Evolutionary conservation across 108 stramenopile species (phyloP).

Genomic region (Nitzschia sp.): DNA sequence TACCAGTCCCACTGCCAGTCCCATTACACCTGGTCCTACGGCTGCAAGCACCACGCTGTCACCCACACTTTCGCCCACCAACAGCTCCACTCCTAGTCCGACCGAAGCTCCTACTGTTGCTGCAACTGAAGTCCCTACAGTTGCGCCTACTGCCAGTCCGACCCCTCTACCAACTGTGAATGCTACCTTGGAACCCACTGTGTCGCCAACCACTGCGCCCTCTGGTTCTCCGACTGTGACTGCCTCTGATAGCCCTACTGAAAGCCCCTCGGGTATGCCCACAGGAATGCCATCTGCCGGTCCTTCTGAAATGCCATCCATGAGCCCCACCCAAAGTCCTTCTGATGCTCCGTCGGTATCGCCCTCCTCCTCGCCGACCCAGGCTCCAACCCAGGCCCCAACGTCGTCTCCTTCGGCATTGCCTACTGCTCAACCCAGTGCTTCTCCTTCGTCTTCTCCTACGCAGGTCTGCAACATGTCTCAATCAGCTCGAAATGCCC

Average conservation of each 20-base stretch:
- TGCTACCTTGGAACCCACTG: not conserved
- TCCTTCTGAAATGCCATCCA: conserved; percentile 14
- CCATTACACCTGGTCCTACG: conserved; percentile 23
- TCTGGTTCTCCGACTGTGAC: conserved; percentile 1
- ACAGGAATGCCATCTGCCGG: conserved; percentile 21
- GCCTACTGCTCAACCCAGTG: conserved; percentile 12
- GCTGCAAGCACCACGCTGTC: not conserved
- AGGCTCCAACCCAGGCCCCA: conserved; percentile 11
- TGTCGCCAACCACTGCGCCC: not conserved
- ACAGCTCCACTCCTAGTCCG: conserved; percentile 8
- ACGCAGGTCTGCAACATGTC: conserved; percentile 44
- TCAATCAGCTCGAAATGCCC: conserved; percentile 19
- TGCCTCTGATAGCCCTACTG: not conserved
- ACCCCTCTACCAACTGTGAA: not conserved
- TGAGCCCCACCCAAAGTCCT: conserved; percentile 10
- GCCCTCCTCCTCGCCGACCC: conserved; percentile 6
- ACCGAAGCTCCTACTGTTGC: conserved; percentile 6
- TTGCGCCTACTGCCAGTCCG: conserved; percentile 6
- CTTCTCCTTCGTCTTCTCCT: conserved; percentile 22
- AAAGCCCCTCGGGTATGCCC: not conserved
- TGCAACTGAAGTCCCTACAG: conserved; percentile 3
- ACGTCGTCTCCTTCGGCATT: conserved; percentile 1
- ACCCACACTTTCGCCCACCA: conserved; percentile 21
- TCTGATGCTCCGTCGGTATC: conserved; percentile 5
- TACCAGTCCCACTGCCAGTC: conserved; percentile 8